Conservation (phyloP, 371 early-diverging fungal genomes). For the Blakeslea trispora region DNA sequence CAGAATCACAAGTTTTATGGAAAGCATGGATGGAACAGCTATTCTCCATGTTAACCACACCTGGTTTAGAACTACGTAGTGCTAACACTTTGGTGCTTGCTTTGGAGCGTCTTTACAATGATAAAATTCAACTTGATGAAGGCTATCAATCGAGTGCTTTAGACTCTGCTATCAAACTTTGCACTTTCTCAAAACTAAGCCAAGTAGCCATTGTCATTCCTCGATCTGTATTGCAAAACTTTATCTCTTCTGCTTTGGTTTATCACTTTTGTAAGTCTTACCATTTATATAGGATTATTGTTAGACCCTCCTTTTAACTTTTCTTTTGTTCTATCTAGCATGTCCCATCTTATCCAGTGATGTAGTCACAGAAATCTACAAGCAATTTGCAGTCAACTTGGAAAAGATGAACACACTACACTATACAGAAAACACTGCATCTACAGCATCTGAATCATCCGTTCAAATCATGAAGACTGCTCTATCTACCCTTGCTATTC, state of each 20-base stretch:
- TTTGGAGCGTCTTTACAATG: constrained; percentile 16
- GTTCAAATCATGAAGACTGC: constrained; percentile 11
- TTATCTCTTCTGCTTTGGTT: constrained; percentile 14
- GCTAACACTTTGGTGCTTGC: constrained; percentile 13
- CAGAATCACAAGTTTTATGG: constrained; percentile 24
- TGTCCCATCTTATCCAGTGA: constrained; percentile 13
- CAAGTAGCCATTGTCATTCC: constrained; percentile 10
- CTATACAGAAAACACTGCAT: constrained; percentile 4
- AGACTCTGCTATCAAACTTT: constrained; percentile 5
- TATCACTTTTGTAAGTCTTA: constrained; percentile 19
- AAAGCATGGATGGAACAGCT: constrained; percentile 13
- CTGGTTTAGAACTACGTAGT: constrained; percentile 4
- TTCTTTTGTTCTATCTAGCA: too few species aligned
- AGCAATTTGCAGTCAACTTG: constrained; percentile 5
- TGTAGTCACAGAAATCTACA: neutral
- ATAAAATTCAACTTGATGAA: constrained; percentile 10
- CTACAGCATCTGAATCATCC: constrained; percentile 14
- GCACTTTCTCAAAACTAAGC: constrained; percentile 5
- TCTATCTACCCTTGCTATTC: constrained; percentile 21
- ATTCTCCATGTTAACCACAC: constrained; percentile 6
- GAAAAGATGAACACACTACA: constrained; percentile 19
- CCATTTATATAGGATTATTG: too few species aligned
- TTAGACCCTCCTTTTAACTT: too few species aligned
- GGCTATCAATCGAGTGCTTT: constrained; percentile 6
- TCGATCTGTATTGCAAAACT: constrained; percentile 21